Percentiles rank a stretch among this genome's conserved stretches.
These are phyloP conservation scores for Lizanozyma gosingica DNA, from an alignment of 1,139 yeast genomes.

Conservation along the genomic window DNA sequence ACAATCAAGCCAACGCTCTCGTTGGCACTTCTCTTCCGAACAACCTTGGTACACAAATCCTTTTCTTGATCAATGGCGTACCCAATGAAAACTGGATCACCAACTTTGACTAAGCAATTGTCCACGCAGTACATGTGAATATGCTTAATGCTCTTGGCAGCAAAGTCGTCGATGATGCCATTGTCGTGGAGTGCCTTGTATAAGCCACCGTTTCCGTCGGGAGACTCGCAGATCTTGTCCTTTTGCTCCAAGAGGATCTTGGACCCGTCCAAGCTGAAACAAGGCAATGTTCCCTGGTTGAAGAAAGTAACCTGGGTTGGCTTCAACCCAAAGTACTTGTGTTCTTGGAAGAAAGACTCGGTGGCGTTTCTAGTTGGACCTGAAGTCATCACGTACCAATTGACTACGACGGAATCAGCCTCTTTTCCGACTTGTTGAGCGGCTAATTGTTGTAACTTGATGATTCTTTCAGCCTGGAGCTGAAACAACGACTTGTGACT, in stretches of 20 bases:
- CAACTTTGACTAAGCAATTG: slow-evolving; percentile 83
- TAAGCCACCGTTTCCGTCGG: slow-evolving; percentile 97
- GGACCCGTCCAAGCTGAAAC: slow-evolving; percentile 63
- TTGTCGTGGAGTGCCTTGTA: slow-evolving; percentile 72
- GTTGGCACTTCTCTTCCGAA: slow-evolving; percentile 77
- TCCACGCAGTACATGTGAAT: slow-evolving; percentile 97
- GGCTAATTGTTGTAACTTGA: slow-evolving; percentile 54
- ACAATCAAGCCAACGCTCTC: slow-evolving; percentile 95
- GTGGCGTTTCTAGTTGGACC: slow-evolving; percentile 78
- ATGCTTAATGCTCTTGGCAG: slow-evolving; percentile 68
- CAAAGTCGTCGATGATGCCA: slow-evolving; percentile 61
- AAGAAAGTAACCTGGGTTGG: slow-evolving; percentile 61
- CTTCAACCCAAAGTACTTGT: slow-evolving; percentile 65
- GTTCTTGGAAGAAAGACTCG: slow-evolving; percentile 53
- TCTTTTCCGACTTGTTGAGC: slow-evolving; percentile 15
- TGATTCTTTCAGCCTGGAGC: slow-evolving; percentile 83
- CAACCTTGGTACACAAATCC: slow-evolving; percentile 88
- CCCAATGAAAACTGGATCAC: slow-evolving; percentile 90
- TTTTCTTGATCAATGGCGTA: slow-evolving; percentile 61
- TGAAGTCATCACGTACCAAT: slow-evolving; percentile 95
- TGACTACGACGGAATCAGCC: slow-evolving; percentile 30
- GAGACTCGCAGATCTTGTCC: slow-evolving; percentile 64
- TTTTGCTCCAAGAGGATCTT: slow-evolving; percentile 57
- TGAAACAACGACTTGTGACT: slow-evolving; percentile 80
- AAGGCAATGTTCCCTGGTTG: slow-evolving; percentile 94